Evolutionary conservation across 176 grass and related monocot genomes (phyloP).

Genomic region (Oryza nivara): DNA sequence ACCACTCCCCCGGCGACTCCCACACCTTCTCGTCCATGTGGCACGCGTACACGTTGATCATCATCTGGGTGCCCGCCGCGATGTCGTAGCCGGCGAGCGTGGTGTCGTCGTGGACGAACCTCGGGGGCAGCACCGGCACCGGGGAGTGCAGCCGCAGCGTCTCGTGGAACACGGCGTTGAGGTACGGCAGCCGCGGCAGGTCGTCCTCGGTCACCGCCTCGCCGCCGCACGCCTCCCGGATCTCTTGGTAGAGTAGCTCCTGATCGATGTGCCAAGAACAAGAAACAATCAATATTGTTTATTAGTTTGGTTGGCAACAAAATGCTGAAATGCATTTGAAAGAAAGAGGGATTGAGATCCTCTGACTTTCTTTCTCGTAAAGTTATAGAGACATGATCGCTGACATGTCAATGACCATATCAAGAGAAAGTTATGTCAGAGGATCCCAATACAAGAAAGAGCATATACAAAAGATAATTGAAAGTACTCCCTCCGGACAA

Average conservation of each 20-base stretch:
- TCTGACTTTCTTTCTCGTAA: too few relatives aligned
- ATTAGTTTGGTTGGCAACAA: background rate
- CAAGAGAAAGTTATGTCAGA: too few relatives aligned
- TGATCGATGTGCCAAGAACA: conserved; percentile 28
- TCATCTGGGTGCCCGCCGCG: conserved; percentile 60
- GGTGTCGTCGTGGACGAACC: conserved; percentile 76
- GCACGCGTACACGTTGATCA: conserved; percentile 80
- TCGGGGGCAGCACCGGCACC: conserved; percentile 50
- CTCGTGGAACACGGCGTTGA: conserved; percentile 85
- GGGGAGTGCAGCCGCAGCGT: conserved; percentile 60
- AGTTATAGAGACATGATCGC: too few relatives aligned
- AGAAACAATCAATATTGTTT: too few relatives aligned
- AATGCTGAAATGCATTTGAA: too few relatives aligned
- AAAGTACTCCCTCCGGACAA: too few relatives aligned
- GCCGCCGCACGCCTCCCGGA: conserved; percentile 56
- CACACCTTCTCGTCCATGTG: conserved; percentile 73
- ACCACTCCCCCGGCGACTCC: conserved; percentile 69
- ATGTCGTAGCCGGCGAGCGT: conserved; percentile 67
- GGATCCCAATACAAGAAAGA: too few relatives aligned
- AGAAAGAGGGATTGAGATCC: too few relatives aligned
- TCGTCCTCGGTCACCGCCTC: conserved; percentile 60
- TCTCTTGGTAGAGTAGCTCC: conserved; percentile 73
- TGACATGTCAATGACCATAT: too few relatives aligned
- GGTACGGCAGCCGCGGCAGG: conserved; percentile 54
- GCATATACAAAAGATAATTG: too few relatives aligned